A percentile compares a stretch with the other conserved stretches of the same genome.
Conservation (phyloP, 805 yeast species). For the Wickerhamomyces mucosus region DNA sequence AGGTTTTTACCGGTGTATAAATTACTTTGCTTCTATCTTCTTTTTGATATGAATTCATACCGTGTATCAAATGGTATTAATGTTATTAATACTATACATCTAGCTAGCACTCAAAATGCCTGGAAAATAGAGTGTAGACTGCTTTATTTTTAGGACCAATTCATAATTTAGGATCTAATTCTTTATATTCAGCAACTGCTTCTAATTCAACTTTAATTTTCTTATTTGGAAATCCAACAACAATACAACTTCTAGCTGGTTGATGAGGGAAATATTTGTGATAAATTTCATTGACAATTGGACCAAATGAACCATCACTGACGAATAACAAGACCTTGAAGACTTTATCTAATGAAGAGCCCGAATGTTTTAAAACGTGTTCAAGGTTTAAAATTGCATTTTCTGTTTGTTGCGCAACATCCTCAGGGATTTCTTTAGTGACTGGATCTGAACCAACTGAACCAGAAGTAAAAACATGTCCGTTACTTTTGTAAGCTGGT, state of each 20-base stretch:
- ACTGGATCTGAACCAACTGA: conserved; percentile 32
- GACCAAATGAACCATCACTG: conserved; percentile 31
- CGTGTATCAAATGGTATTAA: too few relatives aligned
- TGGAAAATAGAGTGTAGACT: too few relatives aligned
- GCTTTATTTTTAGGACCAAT: too few relatives aligned
- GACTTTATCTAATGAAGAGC: conserved; percentile 35
- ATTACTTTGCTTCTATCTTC: too few relatives aligned
- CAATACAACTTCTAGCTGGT: conserved; percentile 47
- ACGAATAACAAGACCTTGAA: conserved; percentile 43
- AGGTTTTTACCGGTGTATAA: too few relatives aligned
- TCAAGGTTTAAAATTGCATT: conserved; percentile 34
- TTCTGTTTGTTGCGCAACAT: conserved; percentile 35
- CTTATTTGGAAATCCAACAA: conserved; percentile 42
- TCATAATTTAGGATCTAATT: too few relatives aligned
- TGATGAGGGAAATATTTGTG: conserved; percentile 33
- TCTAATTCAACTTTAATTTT: conserved; percentile 43
- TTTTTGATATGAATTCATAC: too few relatives aligned
- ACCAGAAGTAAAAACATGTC: conserved; percentile 40
- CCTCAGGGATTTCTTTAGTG: conserved; percentile 32
- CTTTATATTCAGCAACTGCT: conserved; percentile 29
- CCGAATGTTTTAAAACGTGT: conserved; percentile 32
- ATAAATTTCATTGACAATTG: conserved; percentile 36
- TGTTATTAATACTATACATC: too few relatives aligned
- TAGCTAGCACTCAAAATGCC: too few relatives aligned
- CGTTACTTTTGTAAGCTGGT: conserved; percentile 30